Conservation (phyloP, 345 rosid genomes). For the Salix viminalis region DNA sequence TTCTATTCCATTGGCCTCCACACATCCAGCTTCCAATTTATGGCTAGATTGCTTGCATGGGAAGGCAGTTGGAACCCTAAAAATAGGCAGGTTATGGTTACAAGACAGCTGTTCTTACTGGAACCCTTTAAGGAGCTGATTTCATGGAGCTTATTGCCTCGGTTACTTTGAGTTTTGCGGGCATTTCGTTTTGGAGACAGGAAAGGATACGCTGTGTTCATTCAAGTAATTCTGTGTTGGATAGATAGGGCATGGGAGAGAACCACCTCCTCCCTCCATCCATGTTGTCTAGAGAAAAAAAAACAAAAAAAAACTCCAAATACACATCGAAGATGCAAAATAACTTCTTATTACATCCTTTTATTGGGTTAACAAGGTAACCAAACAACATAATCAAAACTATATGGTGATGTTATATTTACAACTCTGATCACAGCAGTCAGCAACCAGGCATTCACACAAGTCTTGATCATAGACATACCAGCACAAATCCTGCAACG, state of each 20-base stretch:
- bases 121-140: background rate
- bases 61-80: background rate
- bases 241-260: too few species aligned
- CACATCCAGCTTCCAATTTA: background rate
- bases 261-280: too few species aligned
- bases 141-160: background rate
- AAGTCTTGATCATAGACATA: background rate
- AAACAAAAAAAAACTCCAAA: too few species aligned
- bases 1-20: background rate
- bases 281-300: too few species aligned
- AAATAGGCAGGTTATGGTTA: background rate
- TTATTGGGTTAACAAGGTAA: background rate
- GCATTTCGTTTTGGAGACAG: background rate
- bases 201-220: too few species aligned
- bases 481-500: background rate
- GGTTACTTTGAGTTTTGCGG: background rate
- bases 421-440: background rate
- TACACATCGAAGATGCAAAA: background rate
- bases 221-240: too few species aligned
- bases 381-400: background rate
- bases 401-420: background rate
- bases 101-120: background rate
- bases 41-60: background rate
- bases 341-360: background rate
- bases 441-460: background rate